phyloP scores from a whole-genome alignment of 345 rosid species.

The Mercurialis annua region DNA sequence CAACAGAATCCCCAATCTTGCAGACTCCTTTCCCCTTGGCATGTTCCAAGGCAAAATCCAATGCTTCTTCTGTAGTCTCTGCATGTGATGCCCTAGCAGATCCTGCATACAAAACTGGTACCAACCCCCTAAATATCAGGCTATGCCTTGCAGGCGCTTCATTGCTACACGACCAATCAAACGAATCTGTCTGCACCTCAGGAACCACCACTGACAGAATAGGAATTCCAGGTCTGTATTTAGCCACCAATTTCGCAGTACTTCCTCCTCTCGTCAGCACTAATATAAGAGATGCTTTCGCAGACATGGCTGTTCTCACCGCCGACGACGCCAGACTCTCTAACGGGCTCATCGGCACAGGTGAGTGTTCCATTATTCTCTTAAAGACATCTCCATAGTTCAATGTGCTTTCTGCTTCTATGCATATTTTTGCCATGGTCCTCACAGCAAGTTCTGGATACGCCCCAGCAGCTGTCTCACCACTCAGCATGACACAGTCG shows the following conservation, averaged over 20 bases:
- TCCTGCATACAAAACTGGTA: slow-evolving; percentile 79
- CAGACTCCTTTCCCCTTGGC: slow-evolving; percentile 72
- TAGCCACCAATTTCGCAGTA: slow-evolving; percentile 91
- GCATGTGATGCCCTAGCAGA: slow-evolving; percentile 86
- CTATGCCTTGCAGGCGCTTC: slow-evolving; percentile 95
- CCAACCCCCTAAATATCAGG: slow-evolving; percentile 78
- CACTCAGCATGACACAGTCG: slow-evolving; percentile 96
- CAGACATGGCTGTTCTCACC: slow-evolving; percentile 86
- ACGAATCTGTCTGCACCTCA: slow-evolving; percentile 73
- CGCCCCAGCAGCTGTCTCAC: slow-evolving; percentile 98
- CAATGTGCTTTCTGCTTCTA: slow-evolving; percentile 90
- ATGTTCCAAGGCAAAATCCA: slow-evolving; percentile 66
- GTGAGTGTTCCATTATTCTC: slow-evolving; percentile 75
- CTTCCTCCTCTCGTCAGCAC: slow-evolving; percentile 95
- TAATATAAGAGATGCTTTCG: slow-evolving; percentile 72
- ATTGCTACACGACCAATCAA: slow-evolving; percentile 92
- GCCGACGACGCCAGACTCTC: slow-evolving; percentile 93
- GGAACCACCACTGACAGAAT: slow-evolving; percentile 88
- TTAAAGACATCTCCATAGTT: slow-evolving; percentile 82
- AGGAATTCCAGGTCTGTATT: slow-evolving; percentile 91
- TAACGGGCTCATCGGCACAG: slow-evolving; percentile 92
- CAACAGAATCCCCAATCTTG: slow-evolving; percentile 76
- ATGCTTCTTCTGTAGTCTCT: slow-evolving; percentile 90
- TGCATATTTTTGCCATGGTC: slow-evolving; percentile 91
- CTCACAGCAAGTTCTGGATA: slow-evolving; percentile 87